These are phyloP conservation scores for Ichthyophthirius multifiliis DNA, from an alignment of 169 alveolate genomes.

Conservation along the genomic window DNA sequence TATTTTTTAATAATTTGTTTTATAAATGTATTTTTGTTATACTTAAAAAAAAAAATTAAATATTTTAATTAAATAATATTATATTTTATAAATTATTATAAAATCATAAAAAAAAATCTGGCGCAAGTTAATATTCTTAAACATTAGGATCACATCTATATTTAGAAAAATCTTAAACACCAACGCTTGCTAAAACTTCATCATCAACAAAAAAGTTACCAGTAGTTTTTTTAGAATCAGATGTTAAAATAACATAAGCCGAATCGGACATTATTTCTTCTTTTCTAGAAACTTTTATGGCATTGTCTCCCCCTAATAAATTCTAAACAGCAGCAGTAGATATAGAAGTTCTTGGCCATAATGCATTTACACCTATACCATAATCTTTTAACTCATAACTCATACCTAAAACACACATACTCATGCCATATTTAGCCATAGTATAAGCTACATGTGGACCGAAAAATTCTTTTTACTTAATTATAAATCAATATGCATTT, in stretches of 20 bases:
- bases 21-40: too few relatives aligned
- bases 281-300: constrained; percentile 50
- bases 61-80: too few relatives aligned
- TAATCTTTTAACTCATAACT: constrained; percentile 54
- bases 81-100: too few relatives aligned
- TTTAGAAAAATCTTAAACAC: constrained; percentile 45
- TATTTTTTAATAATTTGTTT: too few relatives aligned
- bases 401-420: constrained; percentile 65
- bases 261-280: constrained; percentile 74
- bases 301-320: constrained; percentile 59
- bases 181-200: constrained; percentile 53
- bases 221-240: constrained; percentile 43
- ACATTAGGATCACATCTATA: constrained; percentile 47
- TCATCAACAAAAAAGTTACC: constrained; percentile 75
- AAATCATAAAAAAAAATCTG: constrained; percentile 50
- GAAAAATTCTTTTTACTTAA: background rate
- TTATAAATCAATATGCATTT: background rate
- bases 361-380: constrained; percentile 63
- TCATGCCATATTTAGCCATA: constrained; percentile 72
- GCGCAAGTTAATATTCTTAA: constrained; percentile 34
- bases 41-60: too few relatives aligned
- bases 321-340: constrained; percentile 70
- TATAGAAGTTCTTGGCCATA: constrained; percentile 74
- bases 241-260: constrained; percentile 61
- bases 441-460: constrained; percentile 51